These are phyloP conservation scores for Gonium pectorale DNA, from an alignment of 139 green algal genomes.

Conservation along the genomic window DNA sequence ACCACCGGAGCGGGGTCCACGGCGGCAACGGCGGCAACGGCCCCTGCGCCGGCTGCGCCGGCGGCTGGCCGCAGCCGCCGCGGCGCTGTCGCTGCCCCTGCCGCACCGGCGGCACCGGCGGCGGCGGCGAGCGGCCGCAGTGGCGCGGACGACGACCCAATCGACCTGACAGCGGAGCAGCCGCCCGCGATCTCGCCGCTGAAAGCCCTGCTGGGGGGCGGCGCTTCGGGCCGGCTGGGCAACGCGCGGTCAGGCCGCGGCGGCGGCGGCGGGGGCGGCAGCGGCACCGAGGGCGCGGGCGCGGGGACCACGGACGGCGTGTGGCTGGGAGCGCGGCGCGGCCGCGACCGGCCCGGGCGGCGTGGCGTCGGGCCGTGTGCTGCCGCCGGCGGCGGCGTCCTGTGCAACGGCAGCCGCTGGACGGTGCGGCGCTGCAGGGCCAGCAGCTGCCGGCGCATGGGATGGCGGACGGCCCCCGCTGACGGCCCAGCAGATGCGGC, in stretches of 20 bases:
- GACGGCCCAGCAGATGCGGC: not conserved
- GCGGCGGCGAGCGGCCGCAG: not conserved
- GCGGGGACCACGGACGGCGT: not conserved
- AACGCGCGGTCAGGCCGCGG: not conserved
- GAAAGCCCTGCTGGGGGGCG: too few relatives aligned
- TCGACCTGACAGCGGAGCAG: constrained; percentile 20
- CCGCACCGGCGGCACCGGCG: not conserved
- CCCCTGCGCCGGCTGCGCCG: too few relatives aligned
- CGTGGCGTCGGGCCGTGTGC: not conserved
- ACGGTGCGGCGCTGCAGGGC: not conserved
- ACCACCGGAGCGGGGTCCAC: too few relatives aligned
- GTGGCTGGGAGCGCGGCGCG: not conserved
- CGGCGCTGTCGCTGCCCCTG: too few relatives aligned
- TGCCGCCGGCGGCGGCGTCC: not conserved
- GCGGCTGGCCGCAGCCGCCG: too few relatives aligned
- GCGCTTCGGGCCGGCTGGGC: too few relatives aligned
- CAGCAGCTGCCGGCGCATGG: not conserved
- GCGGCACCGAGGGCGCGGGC: not conserved
- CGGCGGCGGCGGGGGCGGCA: not conserved
- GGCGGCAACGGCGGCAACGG: too few relatives aligned
- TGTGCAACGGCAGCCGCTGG: not conserved
- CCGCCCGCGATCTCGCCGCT: not conserved
- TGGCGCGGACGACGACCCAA: constrained; percentile 1
- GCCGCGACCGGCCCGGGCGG: not conserved
- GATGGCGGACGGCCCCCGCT: not conserved